Evolutionary conservation across 2,329 filamentous ascomycete genomes (phyloP).

Genomic region (Phaeophleospora eucalypticola): DNA sequence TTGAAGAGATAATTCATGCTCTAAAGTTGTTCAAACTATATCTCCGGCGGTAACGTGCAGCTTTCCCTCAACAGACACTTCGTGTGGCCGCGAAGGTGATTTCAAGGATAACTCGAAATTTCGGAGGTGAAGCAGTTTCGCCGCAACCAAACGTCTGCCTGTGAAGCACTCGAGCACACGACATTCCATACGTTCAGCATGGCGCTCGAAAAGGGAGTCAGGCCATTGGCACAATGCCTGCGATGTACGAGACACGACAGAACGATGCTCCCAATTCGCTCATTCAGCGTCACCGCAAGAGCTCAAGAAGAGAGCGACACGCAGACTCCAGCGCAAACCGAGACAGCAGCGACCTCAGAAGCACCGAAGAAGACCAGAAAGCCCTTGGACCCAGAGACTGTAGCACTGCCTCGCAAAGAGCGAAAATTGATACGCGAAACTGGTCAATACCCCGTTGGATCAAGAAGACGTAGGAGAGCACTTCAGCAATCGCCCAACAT

Average conservation of each 20-base stretch:
- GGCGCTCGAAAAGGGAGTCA: conserved; percentile 35
- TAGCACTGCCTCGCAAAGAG: conserved; percentile 45
- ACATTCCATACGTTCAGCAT: too few relatives aligned
- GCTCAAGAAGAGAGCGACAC: conserved; percentile 43
- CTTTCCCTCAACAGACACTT: too few relatives aligned
- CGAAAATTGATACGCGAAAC: conserved; percentile 59
- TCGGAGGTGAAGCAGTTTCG: background rate
- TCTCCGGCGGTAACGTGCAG: too few relatives aligned
- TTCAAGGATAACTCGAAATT: too few relatives aligned
- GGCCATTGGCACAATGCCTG: conserved; percentile 29
- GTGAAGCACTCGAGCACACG: background rate
- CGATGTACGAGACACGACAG: conserved; percentile 26
- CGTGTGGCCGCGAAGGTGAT: too few relatives aligned
- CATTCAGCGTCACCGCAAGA: conserved; percentile 47
- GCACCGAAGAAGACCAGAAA: conserved; percentile 12
- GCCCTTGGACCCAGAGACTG: conserved; percentile 18
- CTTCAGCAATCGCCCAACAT: conserved; percentile 52
- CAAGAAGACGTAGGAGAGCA: conserved; percentile 64
- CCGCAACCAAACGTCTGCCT: background rate
- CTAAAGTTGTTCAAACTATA: too few relatives aligned
- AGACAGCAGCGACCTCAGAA: conserved; percentile 6
- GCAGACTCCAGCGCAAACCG: background rate
- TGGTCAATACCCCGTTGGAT: conserved; percentile 73
- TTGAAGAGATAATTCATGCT: too few relatives aligned
- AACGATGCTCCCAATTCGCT: conserved; percentile 36